Conservation (phyloP, 192 early-diverging fungal species). For the Glomus cerebriforme region DNA sequence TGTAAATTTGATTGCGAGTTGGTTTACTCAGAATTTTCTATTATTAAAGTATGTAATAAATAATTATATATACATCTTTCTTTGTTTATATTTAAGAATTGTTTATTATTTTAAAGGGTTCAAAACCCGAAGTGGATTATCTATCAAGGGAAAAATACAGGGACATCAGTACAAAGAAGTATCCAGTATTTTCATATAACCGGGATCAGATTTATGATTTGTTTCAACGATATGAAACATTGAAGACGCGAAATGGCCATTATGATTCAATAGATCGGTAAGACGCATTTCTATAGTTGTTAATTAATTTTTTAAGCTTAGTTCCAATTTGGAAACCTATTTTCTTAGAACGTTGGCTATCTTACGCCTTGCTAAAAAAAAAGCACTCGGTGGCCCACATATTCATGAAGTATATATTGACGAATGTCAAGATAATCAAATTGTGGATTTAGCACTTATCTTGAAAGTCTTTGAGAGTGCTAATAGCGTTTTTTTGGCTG, state of each 20-base stretch:
- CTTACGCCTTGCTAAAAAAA: slow-evolving; percentile 17
- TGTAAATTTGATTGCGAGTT: background rate
- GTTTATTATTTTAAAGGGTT: slow-evolving; percentile 3
- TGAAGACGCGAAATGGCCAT: background rate
- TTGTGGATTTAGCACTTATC: slow-evolving; percentile 23
- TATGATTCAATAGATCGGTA: slow-evolving; percentile 20
- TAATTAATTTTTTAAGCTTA: background rate
- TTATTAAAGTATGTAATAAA: slow-evolving; percentile 2
- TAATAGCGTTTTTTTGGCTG: slow-evolving; percentile 18
- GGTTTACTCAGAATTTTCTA: slow-evolving; percentile 14
- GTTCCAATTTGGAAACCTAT: background rate
- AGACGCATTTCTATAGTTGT: background rate
- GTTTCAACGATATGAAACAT: slow-evolving; percentile 19
- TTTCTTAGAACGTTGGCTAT: slow-evolving; percentile 9
- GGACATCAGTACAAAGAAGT: slow-evolving; percentile 12
- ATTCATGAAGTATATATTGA: slow-evolving; percentile 33
- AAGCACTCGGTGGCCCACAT: slow-evolving; percentile 6
- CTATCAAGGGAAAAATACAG: slow-evolving; percentile 24
- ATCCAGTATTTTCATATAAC: slow-evolving; percentile 5
- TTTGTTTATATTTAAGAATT: background rate
- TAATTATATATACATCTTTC: background rate
- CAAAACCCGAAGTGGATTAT: background rate
- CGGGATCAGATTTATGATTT: slow-evolving; percentile 26
- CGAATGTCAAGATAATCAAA: slow-evolving; percentile 26
- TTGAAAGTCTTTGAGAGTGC: slow-evolving; percentile 14